Evolutionary conservation across 225 moss, liverwort and hornwort genomes (phyloP).

Genomic region (Pseudoscleropodium purum): DNA sequence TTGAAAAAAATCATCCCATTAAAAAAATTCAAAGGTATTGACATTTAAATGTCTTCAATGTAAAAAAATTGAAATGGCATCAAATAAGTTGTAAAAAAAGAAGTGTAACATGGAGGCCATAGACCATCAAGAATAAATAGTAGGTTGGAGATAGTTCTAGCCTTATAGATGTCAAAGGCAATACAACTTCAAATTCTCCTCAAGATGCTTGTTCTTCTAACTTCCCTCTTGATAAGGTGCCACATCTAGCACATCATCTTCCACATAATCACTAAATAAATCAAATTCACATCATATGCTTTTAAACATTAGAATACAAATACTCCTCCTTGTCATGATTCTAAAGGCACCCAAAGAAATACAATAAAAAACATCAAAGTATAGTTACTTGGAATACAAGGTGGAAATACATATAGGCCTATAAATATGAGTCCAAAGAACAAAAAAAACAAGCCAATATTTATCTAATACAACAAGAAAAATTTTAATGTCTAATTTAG

Average conservation of each 20-base stretch:
- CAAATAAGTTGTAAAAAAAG: not conserved
- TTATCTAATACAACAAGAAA: not conserved
- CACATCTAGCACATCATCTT: not conserved
- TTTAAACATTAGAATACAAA: not conserved
- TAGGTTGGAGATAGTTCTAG: not conserved
- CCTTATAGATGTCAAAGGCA: not conserved
- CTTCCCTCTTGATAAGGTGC: not conserved
- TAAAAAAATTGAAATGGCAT: not conserved
- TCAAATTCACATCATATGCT: not conserved
- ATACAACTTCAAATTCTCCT: not conserved
- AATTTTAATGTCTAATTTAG: not conserved
- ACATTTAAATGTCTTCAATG: not conserved
- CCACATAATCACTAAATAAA: not conserved
- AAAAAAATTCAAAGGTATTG: not conserved
- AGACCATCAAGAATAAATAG: not conserved
- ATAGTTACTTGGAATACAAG: not conserved
- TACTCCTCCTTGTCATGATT: accelerated
- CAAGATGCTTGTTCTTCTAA: not conserved
- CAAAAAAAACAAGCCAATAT: not conserved
- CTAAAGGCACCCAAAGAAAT: not conserved
- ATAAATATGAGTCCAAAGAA: not conserved
- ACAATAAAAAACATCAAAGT: not conserved
- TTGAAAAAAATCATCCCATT: not conserved
- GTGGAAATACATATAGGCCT: not conserved
- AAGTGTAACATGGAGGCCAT: no score